Base-by-base conservation (phyloP, 1,139 yeast genomes). In the Candida tetrigidarum region DNA sequence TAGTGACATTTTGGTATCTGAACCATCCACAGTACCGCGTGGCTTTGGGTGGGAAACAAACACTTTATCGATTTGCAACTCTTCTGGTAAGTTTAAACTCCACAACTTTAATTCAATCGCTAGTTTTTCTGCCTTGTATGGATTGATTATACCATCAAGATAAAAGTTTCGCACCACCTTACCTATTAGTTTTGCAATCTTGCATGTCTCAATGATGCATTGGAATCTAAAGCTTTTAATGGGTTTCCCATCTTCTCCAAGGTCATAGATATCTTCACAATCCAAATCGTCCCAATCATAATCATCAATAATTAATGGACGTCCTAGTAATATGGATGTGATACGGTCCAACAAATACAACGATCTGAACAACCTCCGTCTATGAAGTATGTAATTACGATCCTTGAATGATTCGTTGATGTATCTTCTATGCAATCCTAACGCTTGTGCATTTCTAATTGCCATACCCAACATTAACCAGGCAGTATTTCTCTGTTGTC, bases 251-350 rank as follows among this genome's bases (percentile, higher is more conserved):
- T 44, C 37, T 3, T 30, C 37, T 23, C 49, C 50, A 6, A 38
- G 14, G 11, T 50, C 54, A 33, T 29, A 46, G 2, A 51, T 40
- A 42, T 50, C 50, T 15, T 44, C 44, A 37, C 28, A 41, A 5
- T 40, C 48, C 33, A 47, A 49, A 48, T 72, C 78, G 49, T 74
- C 78, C 74, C 76, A 70, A 34, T 72, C 78, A 33, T 62, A 56
- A 42, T 71, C 72, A 39, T 58, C 59, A 23, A 75, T 70, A 1
- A 69, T 58, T 37, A 73, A 51, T 1, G 79, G 73, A 22, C 79
- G 55, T 3, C 80, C 80, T 33, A 75, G 48, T 25, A 64, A 57
- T 9, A 69, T 54, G 7, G 78, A 69, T 10, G 69, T 57, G 11
- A 71, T 54, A 20, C 76, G 54, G 49, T 75, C 80, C 49, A 67